Percentiles rank a stretch among this genome's conserved stretches.
Conservation (phyloP, 495 filamentous ascomycete genomes). For the Pseudevernia furfuracea region DNA sequence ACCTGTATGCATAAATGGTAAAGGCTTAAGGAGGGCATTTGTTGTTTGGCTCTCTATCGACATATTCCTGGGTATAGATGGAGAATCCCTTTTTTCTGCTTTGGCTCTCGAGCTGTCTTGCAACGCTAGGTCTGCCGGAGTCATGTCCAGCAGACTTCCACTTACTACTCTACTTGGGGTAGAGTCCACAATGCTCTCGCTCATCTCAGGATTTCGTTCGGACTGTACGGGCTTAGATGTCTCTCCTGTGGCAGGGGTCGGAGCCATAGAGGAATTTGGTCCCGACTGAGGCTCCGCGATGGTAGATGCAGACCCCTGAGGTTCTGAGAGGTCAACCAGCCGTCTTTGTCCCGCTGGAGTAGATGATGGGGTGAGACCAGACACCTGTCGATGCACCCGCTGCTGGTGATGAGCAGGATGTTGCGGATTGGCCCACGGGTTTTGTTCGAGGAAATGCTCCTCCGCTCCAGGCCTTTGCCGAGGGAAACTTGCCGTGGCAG, state of each 20-base stretch:
- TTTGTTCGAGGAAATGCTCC: constrained; percentile 74
- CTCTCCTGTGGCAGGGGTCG: constrained; percentile 31
- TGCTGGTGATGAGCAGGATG: constrained; percentile 59
- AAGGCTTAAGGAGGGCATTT: constrained; percentile 18
- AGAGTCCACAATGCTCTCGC: constrained; percentile 2
- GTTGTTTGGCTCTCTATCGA: constrained; percentile 12
- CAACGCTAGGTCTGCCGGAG: not conserved
- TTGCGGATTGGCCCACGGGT: constrained; percentile 81
- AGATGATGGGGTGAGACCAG: constrained; percentile 37
- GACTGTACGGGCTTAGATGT: not conserved
- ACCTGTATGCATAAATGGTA: constrained; percentile 17
- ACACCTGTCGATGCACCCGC: constrained; percentile 32
- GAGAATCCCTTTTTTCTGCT: not conserved
- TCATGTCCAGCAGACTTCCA: constrained; percentile 4
- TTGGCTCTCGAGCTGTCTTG: not conserved
- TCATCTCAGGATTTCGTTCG: not conserved
- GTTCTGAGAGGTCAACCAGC: constrained; percentile 44
- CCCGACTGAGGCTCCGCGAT: constrained; percentile 46
- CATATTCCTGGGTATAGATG: not conserved
- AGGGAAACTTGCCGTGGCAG: constrained; percentile 31
- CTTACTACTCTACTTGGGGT: constrained; percentile 11
- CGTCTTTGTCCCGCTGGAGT: constrained; percentile 49
- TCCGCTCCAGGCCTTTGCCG: constrained; percentile 55
- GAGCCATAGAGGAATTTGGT: constrained; percentile 40
- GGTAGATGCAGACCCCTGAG: constrained; percentile 51